phyloP scores from a whole-genome alignment of 164 flowering plant genomes.

The Umbilicus rupestris region DNA sequence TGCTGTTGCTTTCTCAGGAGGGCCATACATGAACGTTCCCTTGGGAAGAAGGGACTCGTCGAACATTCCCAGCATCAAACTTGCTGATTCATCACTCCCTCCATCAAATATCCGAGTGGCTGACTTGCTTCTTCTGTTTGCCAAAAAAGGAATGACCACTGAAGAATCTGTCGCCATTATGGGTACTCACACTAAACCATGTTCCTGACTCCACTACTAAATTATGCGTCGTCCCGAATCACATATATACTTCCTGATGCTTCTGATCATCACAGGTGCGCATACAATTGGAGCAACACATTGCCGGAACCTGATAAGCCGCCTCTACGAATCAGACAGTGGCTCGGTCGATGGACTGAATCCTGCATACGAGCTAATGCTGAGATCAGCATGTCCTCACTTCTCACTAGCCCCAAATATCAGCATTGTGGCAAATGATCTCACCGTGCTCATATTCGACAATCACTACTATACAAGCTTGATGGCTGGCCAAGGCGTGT shows the following conservation, averaged over 20 bases:
- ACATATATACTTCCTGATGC: not conserved
- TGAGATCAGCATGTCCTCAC: slow-evolving; percentile 24
- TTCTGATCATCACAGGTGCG: slow-evolving; percentile 26
- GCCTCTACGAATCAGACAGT: slow-evolving; percentile 13
- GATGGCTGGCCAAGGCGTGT: slow-evolving; percentile 28
- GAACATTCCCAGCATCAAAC: slow-evolving; percentile 15
- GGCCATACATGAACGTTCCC: slow-evolving; percentile 38
- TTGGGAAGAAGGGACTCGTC: slow-evolving; percentile 41
- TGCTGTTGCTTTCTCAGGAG: slow-evolving; percentile 37
- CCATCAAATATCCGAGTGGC: slow-evolving; percentile 23
- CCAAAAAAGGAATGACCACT: slow-evolving; percentile 34
- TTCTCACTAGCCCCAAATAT: slow-evolving; percentile 15
- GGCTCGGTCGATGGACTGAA: slow-evolving; percentile 2
- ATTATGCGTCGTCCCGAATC: not conserved
- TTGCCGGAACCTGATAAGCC: slow-evolving; percentile 27
- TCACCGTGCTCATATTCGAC: slow-evolving; percentile 30
- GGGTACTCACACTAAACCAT: slow-evolving; percentile 21
- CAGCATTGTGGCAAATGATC: slow-evolving; percentile 33
- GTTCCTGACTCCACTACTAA: not conserved
- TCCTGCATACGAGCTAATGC: slow-evolving; percentile 12
- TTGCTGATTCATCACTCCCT: slow-evolving; percentile 45
- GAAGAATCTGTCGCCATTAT: slow-evolving; percentile 53
- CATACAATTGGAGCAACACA: slow-evolving; percentile 49
- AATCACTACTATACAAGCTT: slow-evolving; percentile 31
- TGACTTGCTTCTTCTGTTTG: slow-evolving; percentile 25